Evolutionary conservation across 208 protist genomes (phyloP), one percentile per base, ranked within the genome.

Genomic region (Acanthamoeba comandoni): DNA sequence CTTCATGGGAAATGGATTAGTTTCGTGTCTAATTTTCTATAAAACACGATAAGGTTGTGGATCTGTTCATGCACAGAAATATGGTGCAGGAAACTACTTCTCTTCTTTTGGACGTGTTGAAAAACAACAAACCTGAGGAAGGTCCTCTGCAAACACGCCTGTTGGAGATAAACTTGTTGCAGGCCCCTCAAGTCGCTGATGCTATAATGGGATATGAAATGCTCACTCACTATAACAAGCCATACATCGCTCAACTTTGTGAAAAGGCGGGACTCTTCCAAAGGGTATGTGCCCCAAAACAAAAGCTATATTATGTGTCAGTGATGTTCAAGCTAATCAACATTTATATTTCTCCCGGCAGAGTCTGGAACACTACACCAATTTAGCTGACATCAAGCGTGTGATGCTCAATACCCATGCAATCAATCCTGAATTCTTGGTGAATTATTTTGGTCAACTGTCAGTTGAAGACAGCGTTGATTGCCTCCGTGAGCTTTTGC

Each of bases 111-210:
- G 98, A 99, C 57, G 97, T 99, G 15, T 95, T 99, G 48, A 97
- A 97, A 86, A 96, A 97, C 43, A 96, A 98, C 93, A 95, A 95
- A 92, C 95, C 96, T 69, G 97, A 98, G 92, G 95, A 97, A 64
- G 99, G 96, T 15, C 95, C 94, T 31, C 96, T 99, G 8, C 99
- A 99, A 96, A 99, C 99, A 11, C 98, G 98, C 86, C 96, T 99
- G 53, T 96, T 99, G 11, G 98, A 99, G 95, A 99, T 99, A 90
- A 99, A 99, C 94, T 94, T 99, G n/a, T 97, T 99, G 92, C 96
- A 97, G 84, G 98, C 97, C 24, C 97, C 98, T 55, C 97, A 98
- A 84, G 98, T 99, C 9, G 98, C 99, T 5, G 98, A 99, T 93
- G 98, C 98, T 80, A 99, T 99, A 65, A 97, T 99, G 93, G 97